Evolutionary conservation across 2,329 filamentous ascomycete genomes (phyloP).

Genomic region (Metarhizium brunneum): DNA sequence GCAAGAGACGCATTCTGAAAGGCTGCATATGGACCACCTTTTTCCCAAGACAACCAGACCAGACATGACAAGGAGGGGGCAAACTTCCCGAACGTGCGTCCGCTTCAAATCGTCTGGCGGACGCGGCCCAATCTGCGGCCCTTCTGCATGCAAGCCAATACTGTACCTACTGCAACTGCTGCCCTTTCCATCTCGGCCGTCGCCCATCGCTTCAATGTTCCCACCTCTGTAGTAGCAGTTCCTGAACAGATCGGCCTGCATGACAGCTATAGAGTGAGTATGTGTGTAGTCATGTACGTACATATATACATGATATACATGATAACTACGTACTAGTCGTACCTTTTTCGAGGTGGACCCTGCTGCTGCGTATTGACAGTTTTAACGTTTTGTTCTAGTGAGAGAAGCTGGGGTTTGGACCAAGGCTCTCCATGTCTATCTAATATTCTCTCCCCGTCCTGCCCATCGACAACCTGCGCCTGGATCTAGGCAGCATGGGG

Average conservation of each 20-base stretch:
- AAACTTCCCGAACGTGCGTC: slow-evolving; percentile 12
- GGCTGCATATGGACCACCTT: slow-evolving; percentile 14
- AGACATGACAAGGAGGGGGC: slow-evolving; percentile 6
- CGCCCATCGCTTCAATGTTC: neutral
- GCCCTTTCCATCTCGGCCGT: neutral
- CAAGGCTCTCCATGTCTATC: no score
- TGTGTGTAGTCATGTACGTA: neutral
- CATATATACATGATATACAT: no score
- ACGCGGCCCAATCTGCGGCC: slow-evolving; percentile 8
- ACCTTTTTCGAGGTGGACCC: no score
- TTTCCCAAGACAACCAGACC: slow-evolving; percentile 7
- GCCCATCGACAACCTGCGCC: neutral
- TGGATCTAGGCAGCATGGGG: no score
- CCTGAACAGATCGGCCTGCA: neutral
- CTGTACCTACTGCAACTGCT: neutral
- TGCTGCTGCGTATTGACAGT: no score
- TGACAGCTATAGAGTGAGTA: neutral
- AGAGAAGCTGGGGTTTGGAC: neutral
- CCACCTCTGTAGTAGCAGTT: neutral
- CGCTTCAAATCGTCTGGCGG: slow-evolving; percentile 2
- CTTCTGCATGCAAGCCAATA: slow-evolving; percentile 5
- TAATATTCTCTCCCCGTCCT: no score
- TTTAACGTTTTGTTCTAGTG: no score
- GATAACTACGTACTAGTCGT: neutral
- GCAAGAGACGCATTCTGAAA: slow-evolving; percentile 30